phyloP scores from a whole-genome alignment of 2,329 filamentous ascomycete species.

The Colletotrichum tamarilloi region DNA sequence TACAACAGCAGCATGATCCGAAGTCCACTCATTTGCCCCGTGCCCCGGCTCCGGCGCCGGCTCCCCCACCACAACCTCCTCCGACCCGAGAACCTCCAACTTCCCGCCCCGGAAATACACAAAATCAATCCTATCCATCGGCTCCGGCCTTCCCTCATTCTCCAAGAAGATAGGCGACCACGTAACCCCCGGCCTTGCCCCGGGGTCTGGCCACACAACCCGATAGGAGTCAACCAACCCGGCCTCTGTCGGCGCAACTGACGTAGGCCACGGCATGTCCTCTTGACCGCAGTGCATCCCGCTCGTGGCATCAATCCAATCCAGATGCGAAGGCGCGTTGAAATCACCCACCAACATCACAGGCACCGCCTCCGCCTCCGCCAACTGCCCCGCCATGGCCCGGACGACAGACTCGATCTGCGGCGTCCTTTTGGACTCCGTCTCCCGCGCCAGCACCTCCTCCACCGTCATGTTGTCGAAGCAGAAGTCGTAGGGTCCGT shows the following conservation, averaged over 20 bases:
- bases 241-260: conserved; percentile 45
- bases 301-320: conserved; percentile 49
- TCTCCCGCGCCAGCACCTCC: conserved; percentile 48
- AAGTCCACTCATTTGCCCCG: conserved; percentile 53
- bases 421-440: conserved; percentile 47
- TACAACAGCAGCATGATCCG: conserved; percentile 45
- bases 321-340: conserved; percentile 56
- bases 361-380: conserved; percentile 45
- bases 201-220: conserved; percentile 48
- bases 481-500: conserved; percentile 57
- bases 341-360: conserved; percentile 54
- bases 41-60: conserved; percentile 48
- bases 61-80: conserved; percentile 45
- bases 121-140: conserved; percentile 55
- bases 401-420: conserved; percentile 50
- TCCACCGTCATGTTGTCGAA: conserved; percentile 47
- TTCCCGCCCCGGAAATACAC: conserved; percentile 50
- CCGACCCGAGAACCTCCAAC: conserved; percentile 45
- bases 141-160: conserved; percentile 47
- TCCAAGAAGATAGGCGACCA: conserved; percentile 53
- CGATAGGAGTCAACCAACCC: conserved; percentile 55
- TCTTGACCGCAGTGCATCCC: conserved; percentile 50
- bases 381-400: conserved; percentile 46
- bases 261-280: conserved; percentile 52
- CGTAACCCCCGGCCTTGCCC: conserved; percentile 46